Evolutionary conservation across 768 basidiomycete genomes (phyloP), one percentile per base, ranked within the genome.

Genomic region (Sporobolomyces phaffii): DNA sequence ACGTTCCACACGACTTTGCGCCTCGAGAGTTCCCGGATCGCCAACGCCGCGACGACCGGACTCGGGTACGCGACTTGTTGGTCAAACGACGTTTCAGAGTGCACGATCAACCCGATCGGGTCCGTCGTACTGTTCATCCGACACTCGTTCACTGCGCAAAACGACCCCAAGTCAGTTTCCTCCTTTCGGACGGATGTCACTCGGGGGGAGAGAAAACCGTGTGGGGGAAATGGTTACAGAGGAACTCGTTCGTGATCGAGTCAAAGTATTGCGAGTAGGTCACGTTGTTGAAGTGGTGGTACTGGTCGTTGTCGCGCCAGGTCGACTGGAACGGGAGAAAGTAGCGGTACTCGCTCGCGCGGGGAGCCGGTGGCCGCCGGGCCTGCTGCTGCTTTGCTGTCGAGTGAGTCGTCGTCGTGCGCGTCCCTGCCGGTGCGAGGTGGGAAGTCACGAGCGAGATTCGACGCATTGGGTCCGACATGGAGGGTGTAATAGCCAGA

Each of bases 241-340:
- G 31, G 49, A 24, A 64, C n/a, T 51, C n/a, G 41, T 64, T 64
- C 0, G 49, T 58, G 29, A 64, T 31, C 2, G 40, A 44, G 48
- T 64, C 63, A 28, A 59, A 59, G 49, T 64, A 64, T 3, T 45
- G 50, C 2, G 20, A n/a, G 50, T 65, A 65, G 11, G 41, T n/a
- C 20, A 45, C 54, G 31, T 67, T 67, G 43, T 67, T 67, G 40
- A 62, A 17, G 34, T 67, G 65, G 2, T 36, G 40, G 54, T 67
- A 67, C 52, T 36, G 11, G 34, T 67, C 65, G 34, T 67, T 67
- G 54, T 67, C 65, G 18, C 7, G 9, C 60, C 60, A 67, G 5
- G 28, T 44, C 7, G 41, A 43, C 24, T 44, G 50, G 44, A 62
- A 62, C 20, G 61, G 51, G 3, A 62, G n/a, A 15, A 44, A 62